Base-by-base conservation (phyloP, 768 basidiomycete genomes). In the Naganishia vishniacii region DNA sequence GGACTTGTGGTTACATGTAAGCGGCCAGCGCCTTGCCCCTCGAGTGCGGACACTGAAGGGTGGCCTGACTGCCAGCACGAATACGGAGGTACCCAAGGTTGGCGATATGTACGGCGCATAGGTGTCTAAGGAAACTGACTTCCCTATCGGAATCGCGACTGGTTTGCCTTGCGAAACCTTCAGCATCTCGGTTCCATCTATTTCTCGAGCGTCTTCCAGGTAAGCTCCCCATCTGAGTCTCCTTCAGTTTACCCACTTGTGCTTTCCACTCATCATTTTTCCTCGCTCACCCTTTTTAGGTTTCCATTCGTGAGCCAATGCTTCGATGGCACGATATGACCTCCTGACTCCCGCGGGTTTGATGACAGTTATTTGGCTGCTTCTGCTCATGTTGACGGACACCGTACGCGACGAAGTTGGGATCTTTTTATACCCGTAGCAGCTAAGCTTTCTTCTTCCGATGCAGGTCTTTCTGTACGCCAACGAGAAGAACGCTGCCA, bases 181-280 rank as follows among this genome's bases (percentile, higher is more conserved):
- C 15, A 56, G 53, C 53, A 56, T 40, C 34, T 56, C 53, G 53
- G 53, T 6, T 56, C 53, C 4, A 56, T 56, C 34, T 56, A 56
- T n/a, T 56, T 56, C 34, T 40, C 53, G 3, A 56, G 53, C 23
- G 53, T 56, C 11, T 56, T 41, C 37, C 20, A 56, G 34, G 53
- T 56, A 25, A n/a, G 53, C n/a, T n/a, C n/a, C n/a, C n/a, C n/a
- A n/a, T n/a, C n/a, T n/a, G n/a, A n/a, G n/a, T n/a, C n/a, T n/a
- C n/a, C n/a, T n/a, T n/a, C 53, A 23, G 34, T 8, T 25, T 18
- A 12, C 53, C 37, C 16, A 34, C 8, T 34, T n/a, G 11, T 3
- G 37, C 25, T 15, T 26, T 25, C 12, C 37, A 23, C n/a, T 25
- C 34, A 37, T 9, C 6, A n/a, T n/a, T n/a, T n/a, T 20, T 56